phyloP scores from a whole-genome alignment of 2,329 filamentous ascomycete species.

The Claviceps lovelessii region DNA sequence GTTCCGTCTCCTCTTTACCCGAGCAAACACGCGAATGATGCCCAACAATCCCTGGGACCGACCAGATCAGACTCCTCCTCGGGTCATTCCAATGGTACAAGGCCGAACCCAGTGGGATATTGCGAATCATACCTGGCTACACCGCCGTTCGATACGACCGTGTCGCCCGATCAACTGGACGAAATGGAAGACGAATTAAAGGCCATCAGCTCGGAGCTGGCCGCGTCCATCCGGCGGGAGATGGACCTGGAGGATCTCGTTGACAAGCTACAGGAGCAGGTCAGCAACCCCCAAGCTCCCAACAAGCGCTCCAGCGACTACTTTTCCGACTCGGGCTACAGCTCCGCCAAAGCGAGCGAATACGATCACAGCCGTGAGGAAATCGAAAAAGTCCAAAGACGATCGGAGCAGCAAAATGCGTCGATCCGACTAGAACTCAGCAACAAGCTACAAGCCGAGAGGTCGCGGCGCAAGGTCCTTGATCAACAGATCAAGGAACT shows the following conservation, averaged over 20 bases:
- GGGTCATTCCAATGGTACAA: constrained; percentile 25
- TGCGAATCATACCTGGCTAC: constrained; percentile 38
- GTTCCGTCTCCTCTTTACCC: constrained; percentile 38
- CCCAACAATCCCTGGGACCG: constrained; percentile 9
- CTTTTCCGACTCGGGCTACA: constrained; percentile 89
- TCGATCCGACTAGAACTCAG: constrained; percentile 73
- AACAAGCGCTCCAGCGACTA: constrained; percentile 86
- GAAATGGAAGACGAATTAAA: constrained; percentile 91
- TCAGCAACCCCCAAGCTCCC: constrained; percentile 38
- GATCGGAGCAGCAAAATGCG: constrained; percentile 81
- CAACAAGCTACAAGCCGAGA: constrained; percentile 75
- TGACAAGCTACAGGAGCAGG: constrained; percentile 72
- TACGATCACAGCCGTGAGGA: constrained; percentile 51
- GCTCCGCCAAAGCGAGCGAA: constrained; percentile 65
- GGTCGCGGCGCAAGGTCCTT: constrained; percentile 56
- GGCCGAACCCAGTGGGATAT: constrained; percentile 32
- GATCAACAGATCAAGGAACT: constrained; percentile 75
- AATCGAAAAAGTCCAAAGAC: constrained; percentile 67
- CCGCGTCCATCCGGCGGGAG: constrained; percentile 81
- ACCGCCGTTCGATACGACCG: constrained; percentile 26
- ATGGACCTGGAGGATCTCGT: constrained; percentile 94
- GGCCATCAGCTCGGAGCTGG: constrained; percentile 84
- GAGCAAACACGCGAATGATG: constrained; percentile 23
- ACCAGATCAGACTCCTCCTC: constrained; percentile 2
- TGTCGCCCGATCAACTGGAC: constrained; percentile 45